These are phyloP conservation scores for Dryas alaskensis DNA, from an alignment of 306 rosid species.

Conservation along the genomic window DNA sequence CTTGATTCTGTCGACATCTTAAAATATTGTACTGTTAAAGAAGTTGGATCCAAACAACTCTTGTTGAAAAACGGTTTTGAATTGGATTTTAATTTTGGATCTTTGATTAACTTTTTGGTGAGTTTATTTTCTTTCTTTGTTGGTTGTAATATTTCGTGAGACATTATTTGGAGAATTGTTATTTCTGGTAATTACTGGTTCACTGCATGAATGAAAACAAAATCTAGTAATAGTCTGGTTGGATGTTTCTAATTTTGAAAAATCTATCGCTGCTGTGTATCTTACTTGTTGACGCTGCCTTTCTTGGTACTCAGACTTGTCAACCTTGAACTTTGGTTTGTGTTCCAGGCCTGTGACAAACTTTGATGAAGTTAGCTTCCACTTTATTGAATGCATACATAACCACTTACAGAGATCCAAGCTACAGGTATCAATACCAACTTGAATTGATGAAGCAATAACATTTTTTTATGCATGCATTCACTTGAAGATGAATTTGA, in stretches of 20 bases:
- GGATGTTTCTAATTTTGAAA: neutral
- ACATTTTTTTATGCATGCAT: neutral
- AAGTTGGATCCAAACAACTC: neutral
- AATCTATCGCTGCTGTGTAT: neutral
- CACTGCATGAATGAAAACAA: neutral
- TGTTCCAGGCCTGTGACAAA: slow-evolving; percentile 69
- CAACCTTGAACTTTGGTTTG: slow-evolving; percentile 18
- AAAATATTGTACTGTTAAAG: neutral
- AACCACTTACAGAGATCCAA: slow-evolving; percentile 56
- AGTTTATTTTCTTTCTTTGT: neutral
- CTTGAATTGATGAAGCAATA: neutral
- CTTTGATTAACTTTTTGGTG: neutral
- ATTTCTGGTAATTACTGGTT: neutral
- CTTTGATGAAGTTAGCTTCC: slow-evolving; percentile 80
- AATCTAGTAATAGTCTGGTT: neutral
- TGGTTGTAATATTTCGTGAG: neutral
- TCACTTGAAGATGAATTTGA: neutral
- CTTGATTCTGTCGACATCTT: neutral
- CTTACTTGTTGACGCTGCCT: neutral
- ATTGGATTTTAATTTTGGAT: neutral
- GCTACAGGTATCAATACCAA: slow-evolving; percentile 41
- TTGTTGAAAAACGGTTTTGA: neutral
- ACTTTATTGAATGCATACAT: slow-evolving; percentile 90
- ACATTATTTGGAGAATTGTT: neutral
- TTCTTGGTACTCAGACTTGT: slow-evolving; percentile 3